Evolutionary conservation across 192 early-diverging fungal genomes (phyloP).

Genomic region (Diversispora eburnea): DNA sequence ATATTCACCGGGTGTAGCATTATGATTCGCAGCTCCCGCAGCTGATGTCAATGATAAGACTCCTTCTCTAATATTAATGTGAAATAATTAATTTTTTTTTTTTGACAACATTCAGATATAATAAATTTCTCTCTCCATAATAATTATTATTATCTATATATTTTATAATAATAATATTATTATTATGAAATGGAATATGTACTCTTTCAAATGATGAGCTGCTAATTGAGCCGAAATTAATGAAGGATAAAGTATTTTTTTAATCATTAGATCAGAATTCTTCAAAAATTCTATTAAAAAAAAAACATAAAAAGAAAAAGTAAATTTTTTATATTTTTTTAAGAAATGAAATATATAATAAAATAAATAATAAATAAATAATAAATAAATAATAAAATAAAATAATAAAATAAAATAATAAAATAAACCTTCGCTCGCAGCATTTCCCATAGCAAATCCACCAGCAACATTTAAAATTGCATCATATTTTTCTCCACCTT

Average conservation of each 20-base stretch:
- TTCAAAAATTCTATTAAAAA: constrained; percentile 54
- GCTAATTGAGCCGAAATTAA: constrained; percentile 82
- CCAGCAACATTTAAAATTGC: constrained; percentile 92
- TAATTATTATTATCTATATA: background rate
- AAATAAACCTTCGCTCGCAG: constrained; percentile 51
- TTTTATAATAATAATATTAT: background rate
- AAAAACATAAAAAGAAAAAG: background rate
- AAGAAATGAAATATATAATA: constrained; percentile 23
- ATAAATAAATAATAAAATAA: constrained; percentile 11
- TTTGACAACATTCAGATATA: constrained; percentile 7
- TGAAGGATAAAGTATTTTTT: constrained; percentile 79
- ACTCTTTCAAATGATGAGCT: constrained; percentile 67
- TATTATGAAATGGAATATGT: constrained; percentile 20
- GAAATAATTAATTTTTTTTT: too few species aligned
- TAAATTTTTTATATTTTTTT: background rate
- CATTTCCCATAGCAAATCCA: constrained; percentile 92
- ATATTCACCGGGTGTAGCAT: too few species aligned
- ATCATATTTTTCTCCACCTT: constrained; percentile 53
- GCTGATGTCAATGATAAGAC: too few species aligned
- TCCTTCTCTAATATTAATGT: too few species aligned
- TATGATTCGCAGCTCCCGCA: too few species aligned
- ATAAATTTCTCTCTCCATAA: constrained; percentile 61
- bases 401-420: constrained; percentile 28
- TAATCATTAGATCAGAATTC: constrained; percentile 71
- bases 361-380: too few species aligned